Evolutionary conservation across 2,329 filamentous ascomycete genomes (phyloP).

Genomic region (Talaromyces funiculosus): DNA sequence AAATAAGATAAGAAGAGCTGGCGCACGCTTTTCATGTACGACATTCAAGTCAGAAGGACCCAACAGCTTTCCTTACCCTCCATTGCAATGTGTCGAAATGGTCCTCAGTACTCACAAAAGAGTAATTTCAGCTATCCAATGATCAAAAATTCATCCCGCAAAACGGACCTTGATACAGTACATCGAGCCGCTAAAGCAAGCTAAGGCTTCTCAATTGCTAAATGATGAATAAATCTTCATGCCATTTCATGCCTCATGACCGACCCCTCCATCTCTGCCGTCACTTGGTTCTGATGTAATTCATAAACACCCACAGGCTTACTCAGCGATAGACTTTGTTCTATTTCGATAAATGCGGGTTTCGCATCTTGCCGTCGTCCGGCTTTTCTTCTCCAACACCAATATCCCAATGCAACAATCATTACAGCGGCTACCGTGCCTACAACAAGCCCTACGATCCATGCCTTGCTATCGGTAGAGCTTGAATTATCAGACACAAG

Average conservation of each 20-base stretch:
- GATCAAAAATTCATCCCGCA: too few species aligned
- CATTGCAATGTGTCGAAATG: too few species aligned
- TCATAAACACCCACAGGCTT: not conserved
- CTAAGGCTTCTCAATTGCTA: not conserved
- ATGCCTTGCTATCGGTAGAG: not conserved
- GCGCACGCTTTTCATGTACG: too few species aligned
- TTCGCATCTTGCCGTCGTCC: not conserved
- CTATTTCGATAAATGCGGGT: not conserved
- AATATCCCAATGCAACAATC: not conserved
- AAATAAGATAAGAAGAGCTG: too few species aligned
- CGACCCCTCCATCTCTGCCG: not conserved
- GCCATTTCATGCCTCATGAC: not conserved
- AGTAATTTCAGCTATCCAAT: too few species aligned
- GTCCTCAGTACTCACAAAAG: too few species aligned
- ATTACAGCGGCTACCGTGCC: not conserved
- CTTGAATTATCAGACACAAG: not conserved
- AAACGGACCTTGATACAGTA: too few species aligned
- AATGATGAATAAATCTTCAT: not conserved
- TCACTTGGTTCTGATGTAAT: not conserved
- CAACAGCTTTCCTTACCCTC: too few species aligned
- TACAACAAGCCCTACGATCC: constrained; percentile 6
- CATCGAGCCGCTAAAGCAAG: not conserved
- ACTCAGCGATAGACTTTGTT: not conserved
- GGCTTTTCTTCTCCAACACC: not conserved
- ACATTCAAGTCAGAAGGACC: too few species aligned